A percentile compares a stretch with the other conserved stretches of the same genome.
These are phyloP conservation scores for Trichoderma atrobrunneum DNA, from an alignment of 2,329 filamentous ascomycete species.

Conservation along the genomic window DNA sequence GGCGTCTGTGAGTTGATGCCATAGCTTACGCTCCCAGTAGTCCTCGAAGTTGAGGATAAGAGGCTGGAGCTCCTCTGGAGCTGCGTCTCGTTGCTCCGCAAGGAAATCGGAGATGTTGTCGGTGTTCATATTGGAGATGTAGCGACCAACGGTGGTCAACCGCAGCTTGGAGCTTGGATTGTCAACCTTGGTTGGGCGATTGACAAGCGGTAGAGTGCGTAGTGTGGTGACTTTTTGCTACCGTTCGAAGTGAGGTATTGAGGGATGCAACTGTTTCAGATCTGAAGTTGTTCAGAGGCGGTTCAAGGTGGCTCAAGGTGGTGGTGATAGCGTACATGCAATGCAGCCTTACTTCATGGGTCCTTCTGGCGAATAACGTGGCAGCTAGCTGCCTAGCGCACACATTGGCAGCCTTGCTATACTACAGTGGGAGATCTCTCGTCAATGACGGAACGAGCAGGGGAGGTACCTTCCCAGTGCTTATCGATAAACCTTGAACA, in stretches of 20 bases:
- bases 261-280: neutral
- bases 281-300: neutral
- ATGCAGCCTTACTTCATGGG: constrained; percentile 11
- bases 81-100: constrained; percentile 80
- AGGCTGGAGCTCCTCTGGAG: constrained; percentile 82
- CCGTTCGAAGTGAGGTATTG: neutral
- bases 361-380: constrained; percentile 12
- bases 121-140: constrained; percentile 63
- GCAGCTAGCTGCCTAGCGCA: constrained; percentile 15
- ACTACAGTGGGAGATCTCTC: neutral
- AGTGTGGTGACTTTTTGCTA: neutral
- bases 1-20: constrained; percentile 94
- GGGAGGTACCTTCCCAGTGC: neutral
- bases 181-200: neutral
- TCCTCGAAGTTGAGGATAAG: constrained; percentile 92
- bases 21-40: constrained; percentile 96
- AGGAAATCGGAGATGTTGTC: constrained; percentile 92
- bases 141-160: neutral
- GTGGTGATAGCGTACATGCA: neutral
- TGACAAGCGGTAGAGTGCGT: neutral
- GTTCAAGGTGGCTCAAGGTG: neutral
- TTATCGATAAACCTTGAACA: neutral
- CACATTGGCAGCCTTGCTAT: neutral
- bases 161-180: neutral
- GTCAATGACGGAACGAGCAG: neutral